Base-by-base conservation (phyloP, 1,284 basidiomycete genomes). In the Ganoderma lucidum region DNA sequence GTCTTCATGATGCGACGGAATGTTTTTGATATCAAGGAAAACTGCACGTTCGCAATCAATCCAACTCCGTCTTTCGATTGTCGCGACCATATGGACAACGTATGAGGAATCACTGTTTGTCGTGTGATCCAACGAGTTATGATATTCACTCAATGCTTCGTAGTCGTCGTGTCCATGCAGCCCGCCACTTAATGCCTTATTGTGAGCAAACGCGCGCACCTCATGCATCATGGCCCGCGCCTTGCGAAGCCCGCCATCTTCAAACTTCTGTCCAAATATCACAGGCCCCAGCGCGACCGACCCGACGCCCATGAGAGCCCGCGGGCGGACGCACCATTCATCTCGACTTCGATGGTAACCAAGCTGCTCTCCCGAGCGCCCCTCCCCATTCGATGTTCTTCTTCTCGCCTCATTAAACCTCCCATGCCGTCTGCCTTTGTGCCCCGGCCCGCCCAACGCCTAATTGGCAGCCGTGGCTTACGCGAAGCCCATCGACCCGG, bases 391-490 rank as follows among this genome's bases (percentile, higher is more conserved):
- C 53, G 53, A 39, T 15, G 56, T 59, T 30, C 32, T 59, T 35
- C 56, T 59, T 58, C 56, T 59, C 56, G 19, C 56, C 19, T 59
- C 35, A 39, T 39, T n/a, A 59, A 39, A 19, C 35, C 55, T 59
- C 19, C 35, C 56, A 19, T 59, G 35, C 56, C 56, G 32, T 59
- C 56, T 37, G 56, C 39, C 37, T 39, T 23, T 39, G n/a, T 41
- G 23, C 59, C 9, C 39, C 62, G 62, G 66, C 39, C 53, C 66
- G 62, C 45, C 55, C 42, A 37, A 59, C 41, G 56, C 62, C 62
- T 67, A 60, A 48, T 9, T 63, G 66, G 51, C 66, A 63, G 23
- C 32, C 44, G 23, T 37, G 51, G 28, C 30, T 23, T 14, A 53
- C 28, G 32, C 23, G 41, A 61, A 51, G 59, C 37, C 44, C 42